phyloP scores from a whole-genome alignment of 176 grass and related monocot species.

The Typha latifolia region DNA sequence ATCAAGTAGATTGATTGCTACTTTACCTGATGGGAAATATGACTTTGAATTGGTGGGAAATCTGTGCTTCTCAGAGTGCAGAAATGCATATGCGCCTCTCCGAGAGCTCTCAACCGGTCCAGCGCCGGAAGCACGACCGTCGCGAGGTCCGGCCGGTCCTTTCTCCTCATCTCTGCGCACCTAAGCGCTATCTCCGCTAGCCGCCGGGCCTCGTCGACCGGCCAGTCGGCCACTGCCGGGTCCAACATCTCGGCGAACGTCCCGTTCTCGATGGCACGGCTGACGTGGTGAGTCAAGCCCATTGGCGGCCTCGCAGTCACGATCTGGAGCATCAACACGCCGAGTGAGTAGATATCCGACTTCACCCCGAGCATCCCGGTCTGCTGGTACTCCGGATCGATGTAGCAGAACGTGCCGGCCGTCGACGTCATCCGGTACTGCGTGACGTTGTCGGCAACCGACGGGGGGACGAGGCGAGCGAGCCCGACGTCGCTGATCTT shows the following conservation, averaged over 20 bases:
- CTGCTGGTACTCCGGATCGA: constrained; percentile 96
- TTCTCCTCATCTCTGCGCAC: constrained; percentile 66
- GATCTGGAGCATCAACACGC: constrained; percentile 88
- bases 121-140: constrained; percentile 63
- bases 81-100: constrained; percentile 44
- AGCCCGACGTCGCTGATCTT: constrained; percentile 95
- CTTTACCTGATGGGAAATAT: constrained; percentile 25
- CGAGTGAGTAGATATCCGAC: constrained; percentile 88
- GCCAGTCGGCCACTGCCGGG: constrained; percentile 57
- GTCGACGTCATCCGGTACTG: constrained; percentile 86
- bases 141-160: constrained; percentile 71
- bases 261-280: constrained; percentile 55
- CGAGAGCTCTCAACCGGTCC: constrained; percentile 40
- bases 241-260: constrained; percentile 52
- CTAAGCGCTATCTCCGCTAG: constrained; percentile 59
- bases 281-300: constrained; percentile 67
- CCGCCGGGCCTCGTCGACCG: constrained; percentile 43
- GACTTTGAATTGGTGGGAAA: constrained; percentile 24
- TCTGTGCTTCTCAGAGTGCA: constrained; percentile 11
- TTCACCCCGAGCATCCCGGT: constrained; percentile 83
- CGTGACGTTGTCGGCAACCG: constrained; percentile 60
- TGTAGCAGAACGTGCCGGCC: constrained; percentile 91
- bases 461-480: constrained; percentile 66
- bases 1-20: too few species aligned
- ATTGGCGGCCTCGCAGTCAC: constrained; percentile 60